These are phyloP conservation scores for Cicer chorassanicum DNA, from an alignment of 306 rosid species.

Conservation along the genomic window DNA sequence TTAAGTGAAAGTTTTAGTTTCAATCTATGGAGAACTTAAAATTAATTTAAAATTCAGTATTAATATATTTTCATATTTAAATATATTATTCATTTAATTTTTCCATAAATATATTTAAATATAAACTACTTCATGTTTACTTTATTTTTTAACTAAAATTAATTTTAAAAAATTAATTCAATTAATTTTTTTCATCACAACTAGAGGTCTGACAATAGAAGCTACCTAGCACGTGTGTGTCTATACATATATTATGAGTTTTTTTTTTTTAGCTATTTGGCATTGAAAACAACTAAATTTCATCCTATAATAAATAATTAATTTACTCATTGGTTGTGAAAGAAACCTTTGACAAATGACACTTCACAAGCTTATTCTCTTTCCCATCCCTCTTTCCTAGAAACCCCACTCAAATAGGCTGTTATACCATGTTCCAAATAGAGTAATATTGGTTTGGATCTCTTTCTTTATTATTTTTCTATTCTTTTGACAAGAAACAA, in stretches of 20 bases:
- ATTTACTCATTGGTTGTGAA: conserved; percentile 35
- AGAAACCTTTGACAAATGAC: conserved; percentile 46
- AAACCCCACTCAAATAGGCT: conserved; percentile 41
- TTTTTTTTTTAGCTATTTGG: conserved; percentile 9
- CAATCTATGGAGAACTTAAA: too few relatives aligned
- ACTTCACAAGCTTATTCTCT: conserved; percentile 42
- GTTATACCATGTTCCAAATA: conserved; percentile 32
- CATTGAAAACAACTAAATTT: conserved; percentile 49
- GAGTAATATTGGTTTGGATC: conserved; percentile 7
- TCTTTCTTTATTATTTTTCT: neutral
- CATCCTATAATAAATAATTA: conserved; percentile 47
- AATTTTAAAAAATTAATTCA: too few relatives aligned
- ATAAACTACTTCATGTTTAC: too few relatives aligned
- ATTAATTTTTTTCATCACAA: too few relatives aligned
- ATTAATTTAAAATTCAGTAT: too few relatives aligned
- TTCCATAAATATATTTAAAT: too few relatives aligned
- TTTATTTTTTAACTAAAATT: too few relatives aligned
- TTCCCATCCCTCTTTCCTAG: conserved; percentile 16
- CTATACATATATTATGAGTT: conserved; percentile 6
- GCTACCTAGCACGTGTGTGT: conserved; percentile 52
- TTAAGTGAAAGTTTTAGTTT: neutral
- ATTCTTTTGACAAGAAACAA: conserved; percentile 18
- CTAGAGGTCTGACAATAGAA: conserved; percentile 39
- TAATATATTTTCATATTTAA: too few relatives aligned
- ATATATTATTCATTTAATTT: too few relatives aligned